Base-by-base conservation (phyloP, 1,284 basidiomycete species). In the Cronartium quercuum region DNA sequence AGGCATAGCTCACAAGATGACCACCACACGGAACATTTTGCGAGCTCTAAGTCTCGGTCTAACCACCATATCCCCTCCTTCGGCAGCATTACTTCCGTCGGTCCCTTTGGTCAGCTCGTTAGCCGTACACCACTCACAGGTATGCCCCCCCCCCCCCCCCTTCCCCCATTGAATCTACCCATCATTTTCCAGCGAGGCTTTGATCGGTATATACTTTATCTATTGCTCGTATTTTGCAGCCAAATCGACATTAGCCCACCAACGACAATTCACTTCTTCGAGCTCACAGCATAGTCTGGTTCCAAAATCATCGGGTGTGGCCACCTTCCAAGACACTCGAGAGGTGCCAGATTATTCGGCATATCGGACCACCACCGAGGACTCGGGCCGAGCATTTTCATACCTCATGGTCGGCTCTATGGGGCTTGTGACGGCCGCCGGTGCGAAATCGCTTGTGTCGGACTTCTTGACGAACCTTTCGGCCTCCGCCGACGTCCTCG, bases 341-440 rank as follows among this genome's bases (percentile, higher is more conserved):
- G 88, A 69, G 85, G 91, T 96, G 34, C 95, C 96, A 79, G 90
- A 98, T 85, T 94, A 91, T 82, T 87, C 88, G 74, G 83, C 87
- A 63, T 98, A 98, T 86, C 88, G 90, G 79, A 86, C 90, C 67
- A 82, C 81, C 78, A 86, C 88, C 78, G 85, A 87, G 62, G 84
- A 86, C 66, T 85, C 83, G 77, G 92, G 92, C 86, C 90, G 91
- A 79, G 89, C 91, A 76, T 85, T 97, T 76, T 91, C 91, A 47
- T 99, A 99, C 86, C 92, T 98, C 84, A 92, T 97, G 91, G 90
- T 98, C 81, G 96, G 96, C 78, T 89, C 92, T 63, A 87, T 98
- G 82, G 96, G 96, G 82, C 87, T 97, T 78, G 87, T 99, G 82
- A 88, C 92, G 78, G 96, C 96, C 75, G 91, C 92, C 24, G 92